Conservation (phyloP, 208 protist species). For the Angomonas ambiguus region DNA sequence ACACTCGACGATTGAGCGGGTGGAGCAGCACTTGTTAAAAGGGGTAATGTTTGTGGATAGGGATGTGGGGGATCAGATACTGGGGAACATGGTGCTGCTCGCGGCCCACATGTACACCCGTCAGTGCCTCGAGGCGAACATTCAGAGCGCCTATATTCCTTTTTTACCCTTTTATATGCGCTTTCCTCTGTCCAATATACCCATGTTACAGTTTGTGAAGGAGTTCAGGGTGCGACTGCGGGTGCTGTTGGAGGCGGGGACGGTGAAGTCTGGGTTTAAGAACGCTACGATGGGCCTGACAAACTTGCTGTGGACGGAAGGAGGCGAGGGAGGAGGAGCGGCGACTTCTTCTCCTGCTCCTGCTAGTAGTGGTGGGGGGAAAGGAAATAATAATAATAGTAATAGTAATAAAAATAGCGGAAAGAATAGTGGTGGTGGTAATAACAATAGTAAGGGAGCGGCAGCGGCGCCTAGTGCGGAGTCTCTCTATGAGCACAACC, state of each 20-base stretch:
- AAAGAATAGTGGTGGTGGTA: no score
- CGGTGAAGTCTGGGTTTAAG: slow-evolving; percentile 29
- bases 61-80: slow-evolving; percentile 77
- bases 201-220: slow-evolving; percentile 72
- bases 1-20: slow-evolving; percentile 24
- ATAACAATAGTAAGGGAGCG: neutral
- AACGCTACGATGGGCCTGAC: slow-evolving; percentile 21
- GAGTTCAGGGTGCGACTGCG: slow-evolving; percentile 71
- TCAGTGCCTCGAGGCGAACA: slow-evolving; percentile 58
- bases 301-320: neutral
- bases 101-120: slow-evolving; percentile 73
- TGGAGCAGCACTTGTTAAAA: slow-evolving; percentile 59
- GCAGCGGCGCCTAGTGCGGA: neutral
- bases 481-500: slow-evolving; percentile 14
- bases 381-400: neutral
- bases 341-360: neutral
- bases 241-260: slow-evolving; percentile 53
- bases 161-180: slow-evolving; percentile 60
- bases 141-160: slow-evolving; percentile 44
- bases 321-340: neutral
- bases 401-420: slow-evolving; percentile 2
- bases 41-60: slow-evolving; percentile 82
- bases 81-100: slow-evolving; percentile 75
- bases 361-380: no score
- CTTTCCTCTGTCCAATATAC: slow-evolving; percentile 65